Base-by-base conservation (phyloP, 2,329 filamentous ascomycete species). In the Chalaropsis ovoidea region DNA sequence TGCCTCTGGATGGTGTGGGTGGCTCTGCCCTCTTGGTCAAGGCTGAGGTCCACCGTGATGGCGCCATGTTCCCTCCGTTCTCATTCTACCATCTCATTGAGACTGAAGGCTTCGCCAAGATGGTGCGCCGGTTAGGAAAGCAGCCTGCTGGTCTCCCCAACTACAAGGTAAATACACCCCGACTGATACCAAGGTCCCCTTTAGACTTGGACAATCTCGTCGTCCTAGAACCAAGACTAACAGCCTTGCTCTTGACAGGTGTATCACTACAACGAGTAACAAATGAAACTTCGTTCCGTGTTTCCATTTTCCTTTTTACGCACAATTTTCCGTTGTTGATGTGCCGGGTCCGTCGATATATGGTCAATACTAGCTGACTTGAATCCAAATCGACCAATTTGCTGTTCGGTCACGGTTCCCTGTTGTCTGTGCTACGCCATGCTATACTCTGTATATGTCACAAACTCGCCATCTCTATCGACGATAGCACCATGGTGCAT, bases 41-140 rank as follows among this genome's bases (percentile, higher is more conserved):
- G 78, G 94, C 92, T 1, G 92, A 97, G 67, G 94, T 99, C 27
- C 94, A 99, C 74, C 85, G 94, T 31, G 94, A 99, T 72, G 94
- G 94, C 22, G 93, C 94, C 74, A 99, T 97, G 93, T 99, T 99
- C 77, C 94, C 94, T 19, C 84, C 94, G 0, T 99, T 99, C 74
- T 77, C 93, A 2, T 99, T 99, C 73, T 97, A 96, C 74, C 88
- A 99, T 75, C 80, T 99, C 68, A 95, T 99, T 68, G 94, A 99
- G 79, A 97, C 94, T 0, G 94, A 99, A 73, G 94, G 94, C 0
- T 99, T 99, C 72, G 92, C 94, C 19, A 96, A 93, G 77, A 99
- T 99, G 94, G 92, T 92, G 13, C 87, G 84, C 74, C 81, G 94
- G 69, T 76, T 99, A 72, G 91, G 91, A 61, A 96, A 91, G 86